Base-by-base conservation (phyloP, 345 rosid genomes). In the Sapria himalayana region DNA sequence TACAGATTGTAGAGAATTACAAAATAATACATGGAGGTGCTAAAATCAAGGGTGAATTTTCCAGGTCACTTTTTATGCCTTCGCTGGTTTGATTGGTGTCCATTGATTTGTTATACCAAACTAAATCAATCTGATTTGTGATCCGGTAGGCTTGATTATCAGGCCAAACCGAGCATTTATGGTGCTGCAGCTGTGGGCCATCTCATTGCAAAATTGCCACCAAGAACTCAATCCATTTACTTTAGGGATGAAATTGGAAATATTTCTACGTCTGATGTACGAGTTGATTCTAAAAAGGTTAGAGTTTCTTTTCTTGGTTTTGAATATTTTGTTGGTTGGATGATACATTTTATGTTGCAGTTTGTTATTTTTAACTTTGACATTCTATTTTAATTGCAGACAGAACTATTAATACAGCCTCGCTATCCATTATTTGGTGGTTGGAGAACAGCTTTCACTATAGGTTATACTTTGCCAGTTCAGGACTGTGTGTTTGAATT, bases 341-440 rank as follows among this genome's bases (percentile, higher is more conserved):
- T 45, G 27, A 33, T 31, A 38, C 13, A 15, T 16, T 35, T 15
- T 11, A 24, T n/a, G 22, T 48, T 19, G 13, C 13, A 52, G 14
- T 19, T 11, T 45, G 14, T 29, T 42, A 55, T 59, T 48, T 52
- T n/a, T 69, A 43, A 70, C 43, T 33, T 18, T 4, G 13, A 20
- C 41, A 11, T 54, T 35, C 46, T 13, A 48, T 38, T 34, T 46
- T 56, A 39, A 35, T 47, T 74, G 72, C 85, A 84, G 95, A 80
- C 84, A 23, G 81, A 91, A 56, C 58, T 84, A 23, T 55, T 71
- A 42, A 67, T 91, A 59, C 92, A 84, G 67, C 99, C 95, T 33
- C 66, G 99, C 56, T 84, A 77, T 51, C 99, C 99, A 0, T 48
- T 84, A 68, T 77, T 91, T 63, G 99, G 95, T 43, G 99, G 99